These are phyloP conservation scores for Fusarium sterilihyphosum DNA, from an alignment of 2,329 filamentous ascomycete species.

Conservation along the genomic window DNA sequence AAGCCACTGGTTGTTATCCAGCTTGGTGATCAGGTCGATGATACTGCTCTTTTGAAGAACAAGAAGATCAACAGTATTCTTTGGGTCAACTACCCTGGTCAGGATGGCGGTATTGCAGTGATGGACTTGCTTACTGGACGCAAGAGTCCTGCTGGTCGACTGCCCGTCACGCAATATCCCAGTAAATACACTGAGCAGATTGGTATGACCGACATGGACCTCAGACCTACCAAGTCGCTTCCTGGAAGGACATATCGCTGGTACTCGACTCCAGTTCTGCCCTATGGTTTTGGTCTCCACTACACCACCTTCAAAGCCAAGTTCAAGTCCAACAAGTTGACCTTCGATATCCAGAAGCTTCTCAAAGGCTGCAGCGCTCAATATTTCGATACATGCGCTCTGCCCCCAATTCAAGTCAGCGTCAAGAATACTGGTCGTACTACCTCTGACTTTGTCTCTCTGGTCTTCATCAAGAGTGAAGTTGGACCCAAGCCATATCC, in stretches of 20 bases:
- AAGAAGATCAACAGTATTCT: slow-evolving; percentile 15
- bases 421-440: not conserved
- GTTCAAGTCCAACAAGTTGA: not conserved
- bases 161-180: not conserved
- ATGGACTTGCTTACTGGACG: not conserved
- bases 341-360: not conserved
- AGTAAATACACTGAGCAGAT: not conserved
- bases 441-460: slow-evolving; percentile 1
- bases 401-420: not conserved
- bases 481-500: slow-evolving; percentile 7
- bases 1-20: slow-evolving; percentile 1
- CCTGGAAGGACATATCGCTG: slow-evolving; percentile 9
- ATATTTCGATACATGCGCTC: not conserved
- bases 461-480: not conserved
- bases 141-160: not conserved
- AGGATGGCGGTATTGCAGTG: not conserved
- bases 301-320: slow-evolving; percentile 10
- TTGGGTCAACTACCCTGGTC: slow-evolving; percentile 10
- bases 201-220: not conserved
- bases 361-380: not conserved
- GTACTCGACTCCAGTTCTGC: not conserved
- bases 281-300: slow-evolving; percentile 1
- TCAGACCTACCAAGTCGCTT: not conserved
- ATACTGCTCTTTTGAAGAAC: not conserved
- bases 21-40: not conserved